Base-by-base conservation (phyloP, 108 stramenopile species). In the Cyclotella distinguenda region DNA sequence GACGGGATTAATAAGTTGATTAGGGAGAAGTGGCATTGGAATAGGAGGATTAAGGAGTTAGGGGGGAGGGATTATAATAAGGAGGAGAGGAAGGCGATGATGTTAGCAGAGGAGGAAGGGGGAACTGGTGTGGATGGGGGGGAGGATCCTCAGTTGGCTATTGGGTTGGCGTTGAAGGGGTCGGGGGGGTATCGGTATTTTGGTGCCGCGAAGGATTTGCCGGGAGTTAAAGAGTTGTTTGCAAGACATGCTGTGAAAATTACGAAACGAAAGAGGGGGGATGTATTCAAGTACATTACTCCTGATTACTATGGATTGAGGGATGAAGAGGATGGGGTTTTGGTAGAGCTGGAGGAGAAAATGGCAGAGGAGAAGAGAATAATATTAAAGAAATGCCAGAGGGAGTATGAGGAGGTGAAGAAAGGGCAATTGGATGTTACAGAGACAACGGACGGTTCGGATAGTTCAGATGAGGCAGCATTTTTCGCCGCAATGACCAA, bases 1-100 rank as follows among this genome's bases (percentile, higher is more conserved):
- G 98, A 99, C 70, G 81, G 86, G 46, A 99, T 99, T 73, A 99
- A 99, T 69, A 93, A 92, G 48, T 84, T 95, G 63, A 50, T 98
- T 11, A 66, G 98, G 52, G 97, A 97, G 72, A 96, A 96, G 66
- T 82, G 70, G 53, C 92, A 94, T 64, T 98, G 97, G 97, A 95
- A 98, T 81, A 72, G 78, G 35, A 80, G 93, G n/a, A 93, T 96
- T 27, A 71, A 73, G 57, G 91, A 94, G 62, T 74, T 95, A 92
- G 95, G 48, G 31, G 91, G 93, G 33, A 71, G 82, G 32, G 93
- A 94, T 82, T 93, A 79, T 72, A 89, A 90, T 70, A 66, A 68
- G 16, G 71, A 86, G 36, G 96, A 94, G 38, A 44, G 78, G 60
- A 72, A 80, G 49, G 79, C 86, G 13, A 84, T 82, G 65, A 50